Conservation (phyloP, 805 yeast species). For the Brettanomyces sp. region DNA sequence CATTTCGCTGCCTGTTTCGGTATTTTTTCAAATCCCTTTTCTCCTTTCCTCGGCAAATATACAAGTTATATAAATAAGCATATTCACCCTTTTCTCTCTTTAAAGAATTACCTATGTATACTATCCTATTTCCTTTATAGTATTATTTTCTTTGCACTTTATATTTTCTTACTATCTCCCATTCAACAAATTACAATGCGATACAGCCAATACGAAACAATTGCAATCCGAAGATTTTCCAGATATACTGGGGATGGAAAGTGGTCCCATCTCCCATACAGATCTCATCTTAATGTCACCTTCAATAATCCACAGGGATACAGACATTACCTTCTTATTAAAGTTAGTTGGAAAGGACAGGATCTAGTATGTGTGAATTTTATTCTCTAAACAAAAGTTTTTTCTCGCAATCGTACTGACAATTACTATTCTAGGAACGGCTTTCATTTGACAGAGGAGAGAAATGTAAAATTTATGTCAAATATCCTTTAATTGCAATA, state of each 20-base stretch:
- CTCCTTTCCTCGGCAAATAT: no score
- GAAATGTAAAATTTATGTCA: constrained; percentile 12
- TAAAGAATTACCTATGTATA: no score
- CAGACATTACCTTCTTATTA: constrained; percentile 6
- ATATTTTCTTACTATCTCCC: no score
- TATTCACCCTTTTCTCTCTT: no score
- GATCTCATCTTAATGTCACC: constrained; percentile 14
- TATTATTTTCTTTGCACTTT: no score
- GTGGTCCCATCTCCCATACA: constrained; percentile 20
- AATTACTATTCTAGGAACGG: constrained; percentile 9
- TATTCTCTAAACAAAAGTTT: not conserved
- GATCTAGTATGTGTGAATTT: constrained; percentile 17
- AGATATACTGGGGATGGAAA: constrained; percentile 8
- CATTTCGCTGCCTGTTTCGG: no score
- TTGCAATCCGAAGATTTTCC: constrained; percentile 14
- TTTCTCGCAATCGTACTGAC: no score
- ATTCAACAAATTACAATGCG: not conserved
- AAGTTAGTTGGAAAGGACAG: constrained; percentile 15
- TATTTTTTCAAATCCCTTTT: no score
- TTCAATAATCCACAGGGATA: constrained; percentile 4
- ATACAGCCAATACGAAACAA: constrained; percentile 3
- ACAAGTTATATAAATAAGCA: no score
- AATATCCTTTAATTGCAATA: constrained; percentile 17
- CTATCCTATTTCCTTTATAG: no score
- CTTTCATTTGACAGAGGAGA: constrained; percentile 12